Conservation (phyloP, 1,139 yeast species). For the Maudiozyma humilis region DNA sequence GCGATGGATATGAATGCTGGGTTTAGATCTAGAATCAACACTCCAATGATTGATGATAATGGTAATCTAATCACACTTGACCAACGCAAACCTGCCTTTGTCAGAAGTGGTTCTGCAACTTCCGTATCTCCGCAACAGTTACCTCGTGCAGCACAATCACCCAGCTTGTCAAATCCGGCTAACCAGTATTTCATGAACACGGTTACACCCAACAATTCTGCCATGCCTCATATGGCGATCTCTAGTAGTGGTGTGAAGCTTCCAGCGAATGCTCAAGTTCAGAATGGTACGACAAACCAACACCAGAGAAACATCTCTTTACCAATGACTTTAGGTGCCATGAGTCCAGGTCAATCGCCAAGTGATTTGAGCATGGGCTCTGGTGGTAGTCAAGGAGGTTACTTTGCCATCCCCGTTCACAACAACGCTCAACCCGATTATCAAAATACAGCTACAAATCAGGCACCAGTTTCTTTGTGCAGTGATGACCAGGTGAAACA, state of each 20-base stretch:
- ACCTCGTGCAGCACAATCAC: slow-evolving; percentile 7
- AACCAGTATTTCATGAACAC: slow-evolving; percentile 4
- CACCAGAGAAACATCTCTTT: slow-evolving; percentile 18
- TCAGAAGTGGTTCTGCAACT: slow-evolving; percentile 4
- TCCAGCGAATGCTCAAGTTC: not conserved
- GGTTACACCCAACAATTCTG: not conserved
- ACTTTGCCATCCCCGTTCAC: slow-evolving; percentile 30
- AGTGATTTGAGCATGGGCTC: slow-evolving; percentile 19
- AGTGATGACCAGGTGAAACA: slow-evolving; percentile 9
- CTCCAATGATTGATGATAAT: slow-evolving; percentile 33
- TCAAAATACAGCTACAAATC: not conserved
- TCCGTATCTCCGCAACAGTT: not conserved
- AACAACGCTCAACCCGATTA: slow-evolving; percentile 5
- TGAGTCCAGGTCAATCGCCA: slow-evolving; percentile 20
- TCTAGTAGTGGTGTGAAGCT: slow-evolving; percentile 6
- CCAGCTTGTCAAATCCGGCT: slow-evolving; percentile 5
- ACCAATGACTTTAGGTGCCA: slow-evolving; percentile 12
- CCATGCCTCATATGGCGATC: not conserved
- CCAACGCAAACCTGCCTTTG: slow-evolving; percentile 18
- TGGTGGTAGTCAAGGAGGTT: slow-evolving; percentile 29
- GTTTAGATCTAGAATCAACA: slow-evolving; percentile 23
- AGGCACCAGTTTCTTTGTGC: slow-evolving; percentile 5
- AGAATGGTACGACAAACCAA: not conserved
- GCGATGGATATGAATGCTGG: slow-evolving; percentile 9
- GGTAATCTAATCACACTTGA: slow-evolving; percentile 30